Evolutionary conservation across 306 rosid species (phyloP).

Genomic region (Citrullus amarus): DNA sequence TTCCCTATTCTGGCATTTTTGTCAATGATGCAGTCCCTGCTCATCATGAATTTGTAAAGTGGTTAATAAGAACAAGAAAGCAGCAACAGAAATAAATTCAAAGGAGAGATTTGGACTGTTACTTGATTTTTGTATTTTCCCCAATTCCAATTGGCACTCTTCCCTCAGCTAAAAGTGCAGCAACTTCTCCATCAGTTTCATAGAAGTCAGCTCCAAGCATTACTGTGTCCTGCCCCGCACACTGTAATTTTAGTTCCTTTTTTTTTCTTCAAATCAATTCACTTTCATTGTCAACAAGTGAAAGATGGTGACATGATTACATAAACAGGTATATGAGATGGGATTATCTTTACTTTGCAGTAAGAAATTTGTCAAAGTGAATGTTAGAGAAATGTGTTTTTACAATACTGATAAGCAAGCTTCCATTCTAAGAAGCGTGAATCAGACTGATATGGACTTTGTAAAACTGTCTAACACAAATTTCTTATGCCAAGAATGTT

Average conservation of each 20-base stretch:
- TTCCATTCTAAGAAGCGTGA: neutral
- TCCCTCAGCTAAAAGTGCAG: constrained; percentile 63
- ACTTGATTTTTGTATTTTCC: constrained; percentile 78
- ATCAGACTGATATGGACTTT: too few relatives aligned
- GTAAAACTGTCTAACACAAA: too few relatives aligned
- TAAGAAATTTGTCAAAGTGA: neutral
- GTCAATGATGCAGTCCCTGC: constrained; percentile 88
- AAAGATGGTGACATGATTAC: neutral
- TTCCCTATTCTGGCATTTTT: constrained; percentile 86
- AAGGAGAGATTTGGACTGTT: constrained; percentile 6
- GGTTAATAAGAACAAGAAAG: constrained; percentile 11
- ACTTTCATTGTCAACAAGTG: neutral
- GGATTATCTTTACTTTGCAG: neutral
- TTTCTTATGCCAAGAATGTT: too few relatives aligned
- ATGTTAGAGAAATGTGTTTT: neutral
- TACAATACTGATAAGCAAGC: neutral
- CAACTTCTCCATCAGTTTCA: constrained; percentile 54
- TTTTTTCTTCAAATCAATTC: neutral
- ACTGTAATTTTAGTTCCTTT: neutral
- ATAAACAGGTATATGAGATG: neutral
- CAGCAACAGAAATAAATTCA: neutral
- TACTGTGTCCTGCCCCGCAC: constrained; percentile 60
- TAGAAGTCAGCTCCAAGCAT: constrained; percentile 95
- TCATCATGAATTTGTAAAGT: neutral
- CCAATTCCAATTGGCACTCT: constrained; percentile 80